These are phyloP conservation scores for Euphorbia schlechtendalii DNA, from an alignment of 441 rosid species.

Conservation along the genomic window DNA sequence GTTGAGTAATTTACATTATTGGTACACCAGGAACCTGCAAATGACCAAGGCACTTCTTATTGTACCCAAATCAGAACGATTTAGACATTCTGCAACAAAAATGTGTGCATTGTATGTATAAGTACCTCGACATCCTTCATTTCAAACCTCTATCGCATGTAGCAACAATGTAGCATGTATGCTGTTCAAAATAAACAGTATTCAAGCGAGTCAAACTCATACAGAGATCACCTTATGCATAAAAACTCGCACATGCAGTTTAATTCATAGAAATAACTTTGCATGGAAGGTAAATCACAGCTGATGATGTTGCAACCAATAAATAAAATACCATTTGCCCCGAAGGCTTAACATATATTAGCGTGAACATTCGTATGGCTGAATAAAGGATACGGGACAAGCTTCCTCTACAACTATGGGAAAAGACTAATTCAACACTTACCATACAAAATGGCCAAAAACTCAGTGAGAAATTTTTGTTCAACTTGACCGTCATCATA, in stretches of 20 bases:
- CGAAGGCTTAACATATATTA: not conserved
- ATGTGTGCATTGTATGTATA: not conserved
- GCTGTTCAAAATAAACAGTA: conserved; percentile 38
- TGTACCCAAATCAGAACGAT: conserved; percentile 7
- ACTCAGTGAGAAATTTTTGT: too few species aligned
- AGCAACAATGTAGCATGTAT: conserved; percentile 91
- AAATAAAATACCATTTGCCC: too few species aligned
- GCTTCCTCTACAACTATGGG: too few species aligned
- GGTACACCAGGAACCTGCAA: conserved; percentile 91
- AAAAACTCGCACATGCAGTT: not conserved
- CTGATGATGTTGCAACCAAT: not conserved
- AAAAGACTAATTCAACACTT: too few species aligned
- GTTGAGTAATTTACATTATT: conserved; percentile 67
- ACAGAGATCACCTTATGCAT: not conserved
- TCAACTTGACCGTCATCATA: conserved; percentile 12
- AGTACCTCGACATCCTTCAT: conserved; percentile 86
- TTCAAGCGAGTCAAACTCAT: not conserved
- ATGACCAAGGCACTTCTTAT: conserved; percentile 1
- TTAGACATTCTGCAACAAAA: not conserved
- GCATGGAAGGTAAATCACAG: not conserved
- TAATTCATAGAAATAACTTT: not conserved
- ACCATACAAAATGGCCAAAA: too few species aligned
- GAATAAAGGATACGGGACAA: not conserved
- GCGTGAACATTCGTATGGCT: not conserved
- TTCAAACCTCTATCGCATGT: conserved; percentile 95